Evolutionary conservation across 2,329 filamentous ascomycete genomes (phyloP), one percentile per base, ranked within the genome.

Genomic region (Colletotrichum tropicale): DNA sequence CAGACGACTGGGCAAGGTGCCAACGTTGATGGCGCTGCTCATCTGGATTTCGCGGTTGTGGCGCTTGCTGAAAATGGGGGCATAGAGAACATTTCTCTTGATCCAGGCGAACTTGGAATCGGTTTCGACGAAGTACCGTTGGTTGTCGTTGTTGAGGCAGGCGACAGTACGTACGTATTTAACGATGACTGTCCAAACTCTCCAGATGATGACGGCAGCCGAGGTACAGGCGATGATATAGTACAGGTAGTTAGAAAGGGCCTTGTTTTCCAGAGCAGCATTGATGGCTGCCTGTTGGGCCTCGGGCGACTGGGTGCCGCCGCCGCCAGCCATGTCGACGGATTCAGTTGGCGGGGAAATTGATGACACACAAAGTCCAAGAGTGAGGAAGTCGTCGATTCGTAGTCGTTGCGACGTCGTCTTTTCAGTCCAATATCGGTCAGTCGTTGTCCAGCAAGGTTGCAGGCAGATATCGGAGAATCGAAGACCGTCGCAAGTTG

Each of bases 91-190:
- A 78, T 94, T 89, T 81, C 90, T 91, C 87, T 94, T 93, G 78
- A 95, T 86, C 84, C 88, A 91, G n/a, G 93, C 87, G 72, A 86
- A 84, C 56, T 86, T 87, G 16, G 82, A 79, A 8, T 87, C 88
- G 8, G 94, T 89, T 28, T 87, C 86, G 61, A 93, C 90, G 82
- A 96, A 98, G 86, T 95, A 98, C 76, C 91, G 89, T 83, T 98
- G 96, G 2, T 89, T 93, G 78, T 95, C 93, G 85, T 95, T 95
- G 86, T 91, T 93, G 78, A 98, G 89, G 81, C 93, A 95, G 56
- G 94, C 90, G 60, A 98, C 88, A 30, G 91, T 93, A 77, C 96
- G 92, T 48, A 96, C 87, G 81, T 97, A 93, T 78, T 90, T 91
- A 74, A 91, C 87, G 72, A 94, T 85, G 70, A 90, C 88, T 66